Evolutionary conservation across 805 yeast genomes (phyloP).

Genomic region (Metschnikowia reukaufii): DNA sequence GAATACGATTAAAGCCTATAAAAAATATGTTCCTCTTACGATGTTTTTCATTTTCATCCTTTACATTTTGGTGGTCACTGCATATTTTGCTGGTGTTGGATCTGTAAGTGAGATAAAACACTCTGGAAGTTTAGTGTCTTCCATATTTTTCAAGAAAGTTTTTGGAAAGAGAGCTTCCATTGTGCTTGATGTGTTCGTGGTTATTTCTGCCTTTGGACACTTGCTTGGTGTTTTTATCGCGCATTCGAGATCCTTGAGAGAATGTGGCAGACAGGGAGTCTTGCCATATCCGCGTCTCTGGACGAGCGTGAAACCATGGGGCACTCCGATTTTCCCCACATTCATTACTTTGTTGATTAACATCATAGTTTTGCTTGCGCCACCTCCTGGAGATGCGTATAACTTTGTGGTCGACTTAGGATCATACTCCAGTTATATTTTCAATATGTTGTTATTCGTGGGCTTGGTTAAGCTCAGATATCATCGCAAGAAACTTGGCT

Average conservation of each 20-base stretch:
- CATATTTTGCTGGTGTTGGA: constrained; percentile 32
- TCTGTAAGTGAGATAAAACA: constrained; percentile 25
- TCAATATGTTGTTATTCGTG: constrained; percentile 27
- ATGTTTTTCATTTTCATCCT: constrained; percentile 31
- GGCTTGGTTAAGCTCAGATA: constrained; percentile 30
- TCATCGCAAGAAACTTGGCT: constrained; percentile 26
- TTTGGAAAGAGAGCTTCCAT: constrained; percentile 29
- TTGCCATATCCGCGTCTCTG: constrained; percentile 30
- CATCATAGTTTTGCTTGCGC: constrained; percentile 29
- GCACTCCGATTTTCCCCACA: constrained; percentile 30
- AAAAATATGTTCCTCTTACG: constrained; percentile 30
- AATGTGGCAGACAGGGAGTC: constrained; percentile 36
- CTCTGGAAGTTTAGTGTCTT: constrained; percentile 32
- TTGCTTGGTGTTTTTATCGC: constrained; percentile 29
- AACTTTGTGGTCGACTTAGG: constrained; percentile 34
- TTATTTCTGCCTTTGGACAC: constrained; percentile 34
- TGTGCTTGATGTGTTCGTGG: constrained; percentile 29
- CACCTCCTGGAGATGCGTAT: constrained; percentile 38
- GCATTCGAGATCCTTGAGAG: constrained; percentile 33
- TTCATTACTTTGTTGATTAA: constrained; percentile 27
- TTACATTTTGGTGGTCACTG: constrained; percentile 35
- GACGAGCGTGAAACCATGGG: constrained; percentile 33
- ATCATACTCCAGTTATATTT: constrained; percentile 30
- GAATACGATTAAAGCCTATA: constrained; percentile 28
- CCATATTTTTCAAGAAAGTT: constrained; percentile 30